A percentile compares a stretch with the other conserved stretches of the same genome.
Evolutionary conservation across 495 filamentous ascomycete genomes (phyloP).

Genomic region (Trichoderma gamsii): DNA sequence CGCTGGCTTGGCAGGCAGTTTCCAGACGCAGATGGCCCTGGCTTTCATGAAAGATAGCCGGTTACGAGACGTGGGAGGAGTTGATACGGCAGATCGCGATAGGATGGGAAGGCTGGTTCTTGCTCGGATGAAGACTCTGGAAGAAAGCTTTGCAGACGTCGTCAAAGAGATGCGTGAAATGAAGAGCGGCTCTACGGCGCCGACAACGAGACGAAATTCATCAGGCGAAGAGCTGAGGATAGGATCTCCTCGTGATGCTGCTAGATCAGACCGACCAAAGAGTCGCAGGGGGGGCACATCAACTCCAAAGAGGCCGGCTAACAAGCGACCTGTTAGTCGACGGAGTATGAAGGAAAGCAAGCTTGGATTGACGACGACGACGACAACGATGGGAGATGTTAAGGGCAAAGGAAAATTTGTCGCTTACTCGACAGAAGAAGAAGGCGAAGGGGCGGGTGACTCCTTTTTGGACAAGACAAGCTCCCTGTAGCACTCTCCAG

Average conservation of each 20-base stretch:
- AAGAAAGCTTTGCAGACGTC: conserved; percentile 78
- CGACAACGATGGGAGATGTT: conserved; percentile 6
- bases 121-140: conserved; percentile 85
- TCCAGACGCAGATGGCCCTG: conserved; percentile 73
- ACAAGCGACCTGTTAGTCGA: conserved; percentile 21
- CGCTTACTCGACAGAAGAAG: conserved; percentile 20
- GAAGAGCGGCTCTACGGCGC: conserved; percentile 30
- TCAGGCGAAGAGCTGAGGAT: conserved; percentile 33
- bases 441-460: conserved; percentile 19
- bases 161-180: conserved; percentile 74
- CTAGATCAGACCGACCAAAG: conserved; percentile 11
- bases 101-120: conserved; percentile 75
- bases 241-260: neutral
- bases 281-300: conserved; percentile 12
- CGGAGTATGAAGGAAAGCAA: conserved; percentile 21
- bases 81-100: conserved; percentile 52
- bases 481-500: neutral
- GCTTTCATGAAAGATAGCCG: conserved; percentile 38
- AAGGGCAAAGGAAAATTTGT: conserved; percentile 28
- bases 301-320: conserved; percentile 21
- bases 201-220: conserved; percentile 35
- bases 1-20: conserved; percentile 63
- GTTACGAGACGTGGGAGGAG: conserved; percentile 23
- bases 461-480: neutral
- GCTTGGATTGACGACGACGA: neutral